Evolutionary conservation across 2,329 filamentous ascomycete genomes (phyloP), one percentile per base, ranked within the genome.

Genomic region (Hawksworthiomyces lignivorus): DNA sequence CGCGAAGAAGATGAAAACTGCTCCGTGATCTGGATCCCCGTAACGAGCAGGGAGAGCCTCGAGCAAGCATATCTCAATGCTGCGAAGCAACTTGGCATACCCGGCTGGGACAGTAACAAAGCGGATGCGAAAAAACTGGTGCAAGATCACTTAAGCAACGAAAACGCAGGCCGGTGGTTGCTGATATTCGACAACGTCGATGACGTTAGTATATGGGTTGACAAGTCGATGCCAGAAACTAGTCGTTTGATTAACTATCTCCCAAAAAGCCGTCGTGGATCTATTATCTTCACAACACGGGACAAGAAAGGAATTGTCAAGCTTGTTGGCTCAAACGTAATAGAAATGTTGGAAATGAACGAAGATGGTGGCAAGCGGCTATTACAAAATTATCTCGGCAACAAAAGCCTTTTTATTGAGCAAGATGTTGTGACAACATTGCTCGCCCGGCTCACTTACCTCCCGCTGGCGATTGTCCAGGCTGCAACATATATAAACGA

Each of bases 161-260:
- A 33, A n/a, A 43, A 27, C n/a, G 44, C 34, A 2, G 53, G 56
- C 2, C 44, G 45, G 1, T 70, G 64, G 67, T 52, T 71, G 2
- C 42, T 70, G 30, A 52, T 72, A 29, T 38, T 70, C n/a, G 65
- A 72, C 41, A 70, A 68, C 37, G 63, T 62, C 11, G 64, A 70
- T 41, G 62, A 70, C 42, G 36, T 36, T 4, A 43, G 57, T 2
- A 42, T 66, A 3, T 41, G 63, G 38, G 9, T 24, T 29, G 48
- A 48, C 18, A 9, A 43, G 6, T 28, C 46, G 6, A 9, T 40
- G 26, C 27, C 5, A 26, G n/a, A n/a, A n/a, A n/a, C n/a, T n/a
- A n/a, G n/a, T n/a, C n/a, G n/a, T n/a, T n/a, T n/a, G n/a, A n/a
- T n/a, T n/a, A n/a, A n/a, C n/a, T n/a, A n/a, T n/a, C n/a, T n/a